A percentile compares a stretch with the other conserved stretches of the same genome.
Evolutionary conservation across 2,329 filamentous ascomycete genomes (phyloP).

Genomic region (Aureobasidium sp.): DNA sequence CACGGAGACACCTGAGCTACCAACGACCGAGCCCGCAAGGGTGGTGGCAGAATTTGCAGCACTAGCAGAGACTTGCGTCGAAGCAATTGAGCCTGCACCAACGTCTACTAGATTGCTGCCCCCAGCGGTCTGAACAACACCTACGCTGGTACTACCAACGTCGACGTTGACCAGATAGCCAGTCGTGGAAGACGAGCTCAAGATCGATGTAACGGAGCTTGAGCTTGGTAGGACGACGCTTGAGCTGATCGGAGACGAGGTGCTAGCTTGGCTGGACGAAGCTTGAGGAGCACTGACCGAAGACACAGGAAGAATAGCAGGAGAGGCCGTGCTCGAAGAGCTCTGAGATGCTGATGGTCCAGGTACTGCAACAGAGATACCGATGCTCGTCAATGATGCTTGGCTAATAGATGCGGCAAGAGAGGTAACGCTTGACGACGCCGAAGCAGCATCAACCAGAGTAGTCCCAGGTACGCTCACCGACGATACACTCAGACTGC

Average conservation of each 20-base stretch:
- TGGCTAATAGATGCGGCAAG: not conserved
- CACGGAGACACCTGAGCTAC: not conserved
- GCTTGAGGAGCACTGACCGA: not conserved
- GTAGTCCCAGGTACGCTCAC: not conserved
- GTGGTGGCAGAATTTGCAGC: not conserved
- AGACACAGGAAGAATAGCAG: not conserved
- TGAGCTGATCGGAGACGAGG: not conserved
- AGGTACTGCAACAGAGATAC: not conserved
- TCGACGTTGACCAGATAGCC: not conserved
- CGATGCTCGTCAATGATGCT: not conserved
- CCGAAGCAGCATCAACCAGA: not conserved
- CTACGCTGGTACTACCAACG: not conserved
- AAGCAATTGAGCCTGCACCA: not conserved
- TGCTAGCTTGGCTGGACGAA: not conserved
- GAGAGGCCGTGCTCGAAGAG: not conserved
- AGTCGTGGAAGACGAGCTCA: not conserved
- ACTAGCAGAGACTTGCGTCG: not conserved
- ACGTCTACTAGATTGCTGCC: not conserved
- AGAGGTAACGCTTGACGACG: not conserved
- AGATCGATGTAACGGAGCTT: not conserved
- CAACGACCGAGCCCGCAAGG: not conserved
- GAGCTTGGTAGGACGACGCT: not conserved
- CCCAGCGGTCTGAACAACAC: slow-evolving; percentile 1
- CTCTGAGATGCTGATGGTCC: not conserved
- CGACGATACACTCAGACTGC: not conserved